These are phyloP conservation scores for Phlebiopsis gigantea DNA, from an alignment of 768 basidiomycete genomes.

Conservation along the genomic window DNA sequence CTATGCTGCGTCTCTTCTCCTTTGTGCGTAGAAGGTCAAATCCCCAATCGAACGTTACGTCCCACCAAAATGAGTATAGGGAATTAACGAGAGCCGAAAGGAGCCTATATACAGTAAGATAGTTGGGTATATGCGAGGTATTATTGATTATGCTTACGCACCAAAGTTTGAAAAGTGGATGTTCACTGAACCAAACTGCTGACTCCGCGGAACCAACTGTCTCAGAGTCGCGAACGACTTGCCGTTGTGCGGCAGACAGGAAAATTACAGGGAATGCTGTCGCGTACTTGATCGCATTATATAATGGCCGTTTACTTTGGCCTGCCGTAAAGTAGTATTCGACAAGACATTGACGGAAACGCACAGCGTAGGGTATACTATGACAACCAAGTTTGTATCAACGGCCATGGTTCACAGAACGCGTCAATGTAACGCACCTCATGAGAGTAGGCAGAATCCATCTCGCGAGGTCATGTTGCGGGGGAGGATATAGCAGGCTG, in stretches of 20 bases:
- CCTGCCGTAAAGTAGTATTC: conserved; percentile 69
- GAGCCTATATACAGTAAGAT: conserved; percentile 47
- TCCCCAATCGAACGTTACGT: conserved; percentile 97
- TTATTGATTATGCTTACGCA: conserved; percentile 28
- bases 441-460: conserved; percentile 83
- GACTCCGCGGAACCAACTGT: conserved; percentile 40
- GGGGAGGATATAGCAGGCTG: conserved; percentile 61
- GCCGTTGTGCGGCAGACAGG: conserved; percentile 85
- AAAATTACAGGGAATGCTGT: conserved; percentile 95
- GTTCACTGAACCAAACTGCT: conserved; percentile 67
- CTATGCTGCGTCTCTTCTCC: conserved; percentile 6
- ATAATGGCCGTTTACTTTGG: conserved; percentile 65
- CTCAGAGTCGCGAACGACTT: conserved; percentile 56
- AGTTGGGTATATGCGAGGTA: neutral
- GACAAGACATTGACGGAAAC: conserved; percentile 89
- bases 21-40: conserved; percentile 55
- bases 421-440: conserved; percentile 49
- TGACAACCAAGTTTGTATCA: neutral
- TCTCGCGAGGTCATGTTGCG: conserved; percentile 54
- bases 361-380: conserved; percentile 75
- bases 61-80: conserved; percentile 98
- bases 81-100: conserved; percentile 84
- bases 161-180: conserved; percentile 83
- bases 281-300: conserved; percentile 94
- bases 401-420: neutral